Conservation (phyloP, 139 green algal genomes). For the Chlorella sp. region DNA sequence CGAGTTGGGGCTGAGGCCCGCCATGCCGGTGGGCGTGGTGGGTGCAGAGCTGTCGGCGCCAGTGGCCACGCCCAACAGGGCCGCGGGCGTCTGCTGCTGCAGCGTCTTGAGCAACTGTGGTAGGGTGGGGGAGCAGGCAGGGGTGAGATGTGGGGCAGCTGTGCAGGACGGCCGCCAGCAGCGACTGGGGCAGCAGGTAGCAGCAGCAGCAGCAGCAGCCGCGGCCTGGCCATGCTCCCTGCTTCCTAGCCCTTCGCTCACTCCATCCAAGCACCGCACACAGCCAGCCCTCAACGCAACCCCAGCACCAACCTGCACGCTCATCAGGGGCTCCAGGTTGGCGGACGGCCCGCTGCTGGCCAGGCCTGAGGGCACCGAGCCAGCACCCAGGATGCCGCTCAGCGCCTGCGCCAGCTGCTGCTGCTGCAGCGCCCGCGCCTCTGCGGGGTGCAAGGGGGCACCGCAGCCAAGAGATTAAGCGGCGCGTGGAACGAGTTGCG, state of each 20-base stretch:
- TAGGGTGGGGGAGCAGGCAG: no score
- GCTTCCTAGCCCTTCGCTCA: no score
- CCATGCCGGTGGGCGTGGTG: neutral
- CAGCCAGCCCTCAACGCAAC: no score
- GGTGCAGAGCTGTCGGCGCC: neutral
- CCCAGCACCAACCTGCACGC: neutral
- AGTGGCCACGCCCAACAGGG: neutral
- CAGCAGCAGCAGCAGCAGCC: neutral
- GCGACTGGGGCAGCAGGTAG: neutral
- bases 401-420: conserved; percentile 32
- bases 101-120: conserved; percentile 12
- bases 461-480: no score
- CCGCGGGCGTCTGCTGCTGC: neutral
- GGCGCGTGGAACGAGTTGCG: no score
- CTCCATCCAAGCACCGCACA: no score
- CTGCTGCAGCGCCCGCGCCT: conserved; percentile 32
- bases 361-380: neutral
- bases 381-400: conserved; percentile 14
- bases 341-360: neutral
- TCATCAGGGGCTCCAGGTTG: conserved; percentile 11
- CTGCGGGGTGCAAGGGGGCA: conserved; percentile 5
- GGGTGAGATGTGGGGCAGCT: no score
- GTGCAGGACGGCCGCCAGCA: neutral
- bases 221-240: no score
- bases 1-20: neutral